Evolutionary conservation across 129 eudicot genomes (phyloP).

Genomic region (Centaurea solstitialis): DNA sequence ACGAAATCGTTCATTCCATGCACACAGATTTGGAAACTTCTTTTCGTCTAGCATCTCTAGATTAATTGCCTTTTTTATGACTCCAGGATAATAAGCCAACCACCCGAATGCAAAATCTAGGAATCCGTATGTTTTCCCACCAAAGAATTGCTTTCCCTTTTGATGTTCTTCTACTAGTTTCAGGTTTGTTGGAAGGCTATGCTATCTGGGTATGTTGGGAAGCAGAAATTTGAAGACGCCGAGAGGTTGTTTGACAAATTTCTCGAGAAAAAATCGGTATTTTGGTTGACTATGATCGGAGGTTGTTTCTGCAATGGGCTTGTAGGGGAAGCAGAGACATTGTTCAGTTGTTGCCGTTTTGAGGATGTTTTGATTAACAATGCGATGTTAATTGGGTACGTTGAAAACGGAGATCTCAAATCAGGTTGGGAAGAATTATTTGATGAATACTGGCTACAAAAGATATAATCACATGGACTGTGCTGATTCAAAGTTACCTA

Average conservation of each 20-base stretch:
- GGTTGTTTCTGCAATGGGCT: conserved; percentile 48
- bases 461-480: too few species aligned
- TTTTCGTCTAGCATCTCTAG: conserved; percentile 32
- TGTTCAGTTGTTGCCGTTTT: conserved; percentile 32
- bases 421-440: conserved; percentile 42
- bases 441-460: too few species aligned
- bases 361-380: conserved; percentile 50
- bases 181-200: too few species aligned
- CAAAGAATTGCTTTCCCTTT: conserved; percentile 50
- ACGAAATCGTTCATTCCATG: conserved; percentile 40
- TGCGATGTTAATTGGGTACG: conserved; percentile 64
- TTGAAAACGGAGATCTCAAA: conserved; percentile 43
- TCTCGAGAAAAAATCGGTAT: conserved; percentile 48
- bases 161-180: conserved; percentile 43
- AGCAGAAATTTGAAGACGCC: too few species aligned
- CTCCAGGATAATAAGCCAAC: conserved; percentile 34
- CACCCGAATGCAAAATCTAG: conserved; percentile 44
- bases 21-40: conserved; percentile 34
- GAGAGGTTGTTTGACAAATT: conserved; percentile 47
- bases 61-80: conserved; percentile 30
- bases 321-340: conserved; percentile 52
- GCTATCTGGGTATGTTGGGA: too few species aligned
- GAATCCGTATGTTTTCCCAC: conserved; percentile 49
- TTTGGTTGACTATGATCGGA: conserved; percentile 55
- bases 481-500: conserved; percentile 45